Evolutionary conservation across 352 stramenopile genomes (phyloP), one percentile per base, ranked within the genome.

Genomic region (Poterioochromonas sp.): DNA sequence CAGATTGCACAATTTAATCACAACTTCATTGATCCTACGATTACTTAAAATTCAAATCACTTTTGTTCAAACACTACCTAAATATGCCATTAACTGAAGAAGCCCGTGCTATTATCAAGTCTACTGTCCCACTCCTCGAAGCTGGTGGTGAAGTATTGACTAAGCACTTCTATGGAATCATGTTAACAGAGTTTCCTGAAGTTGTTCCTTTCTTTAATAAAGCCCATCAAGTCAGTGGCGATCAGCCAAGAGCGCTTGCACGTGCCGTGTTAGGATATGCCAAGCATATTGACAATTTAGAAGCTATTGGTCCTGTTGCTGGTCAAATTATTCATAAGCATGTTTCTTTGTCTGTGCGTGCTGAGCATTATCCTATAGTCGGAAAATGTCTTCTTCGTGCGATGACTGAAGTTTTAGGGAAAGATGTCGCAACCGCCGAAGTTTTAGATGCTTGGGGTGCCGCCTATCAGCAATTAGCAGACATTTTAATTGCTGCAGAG

Each of bases 161-260:
- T 26, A 68, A 68, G 58, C 58, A 68, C 34, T 68, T 68, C 58
- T 68, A 68, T 26, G 58, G 58, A 15, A 68, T 68, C 34, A 68
- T 68, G 58, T 26, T 68, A 5, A 40, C 12, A 5, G 58, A 68
- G 26, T 39, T 29, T 26, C 58, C 58, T 39, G 58, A 68, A 68
- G 58, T 68, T 37, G 58, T 35, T 39, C 58, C 58, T 68, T 68
- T 37, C 29, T 68, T 68, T 39, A 68, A 68, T 26, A 68, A 68
- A 26, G 26, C 58, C 58, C 58, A 68, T 35, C 58, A 68, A 35
- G 12, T 39, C 34, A 29, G 5, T 39, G 58, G 58, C 26, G 58
- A 12, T 26, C 58, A 68, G 29, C 58, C 58, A 29, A 5, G 58
- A 29, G 58, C 58, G 5, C 26, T 68, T 5, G 58, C 58, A 8